Evolutionary conservation across 768 basidiomycete species (phyloP).

Genomic region (Collybia sp.): DNA sequence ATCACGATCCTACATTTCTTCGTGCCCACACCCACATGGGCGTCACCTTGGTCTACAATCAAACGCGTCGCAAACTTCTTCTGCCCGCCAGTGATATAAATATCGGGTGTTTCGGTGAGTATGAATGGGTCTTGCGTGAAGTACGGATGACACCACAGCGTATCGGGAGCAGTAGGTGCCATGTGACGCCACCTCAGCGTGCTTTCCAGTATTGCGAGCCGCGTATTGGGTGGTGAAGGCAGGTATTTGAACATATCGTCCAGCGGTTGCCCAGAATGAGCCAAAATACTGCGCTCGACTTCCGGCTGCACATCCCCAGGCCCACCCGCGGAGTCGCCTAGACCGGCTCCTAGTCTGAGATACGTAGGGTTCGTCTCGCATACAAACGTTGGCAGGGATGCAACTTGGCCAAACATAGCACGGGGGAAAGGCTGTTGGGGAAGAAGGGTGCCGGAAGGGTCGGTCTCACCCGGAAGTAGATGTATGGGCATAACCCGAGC

Average conservation of each 20-base stretch:
- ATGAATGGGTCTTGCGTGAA: slow-evolving; percentile 86
- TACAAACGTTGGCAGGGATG: slow-evolving; percentile 56
- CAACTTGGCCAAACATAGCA: slow-evolving; percentile 78
- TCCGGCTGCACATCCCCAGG: slow-evolving; percentile 12
- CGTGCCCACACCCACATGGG: slow-evolving; percentile 19
- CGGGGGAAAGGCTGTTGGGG: slow-evolving; percentile 93
- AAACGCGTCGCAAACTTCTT: slow-evolving; percentile 74
- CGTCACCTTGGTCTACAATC: slow-evolving; percentile 37
- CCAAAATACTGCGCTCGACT: slow-evolving; percentile 57
- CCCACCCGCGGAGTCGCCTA: slow-evolving; percentile 14
- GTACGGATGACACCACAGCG: slow-evolving; percentile 97
- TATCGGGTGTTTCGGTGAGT: slow-evolving; percentile 76
- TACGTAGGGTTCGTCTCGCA: slow-evolving; percentile 91
- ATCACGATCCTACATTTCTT: slow-evolving; percentile 66
- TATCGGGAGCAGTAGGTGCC: slow-evolving; percentile 98
- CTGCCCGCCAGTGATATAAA: slow-evolving; percentile 94
- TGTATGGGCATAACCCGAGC: slow-evolving; percentile 78
- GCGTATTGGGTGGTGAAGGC: slow-evolving; percentile 62
- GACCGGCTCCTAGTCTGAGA: slow-evolving; percentile 51
- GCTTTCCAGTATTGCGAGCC: slow-evolving; percentile 67
- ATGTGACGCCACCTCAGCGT: slow-evolving; percentile 93
- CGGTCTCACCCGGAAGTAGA: slow-evolving; percentile 80
- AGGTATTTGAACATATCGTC: slow-evolving; percentile 97
- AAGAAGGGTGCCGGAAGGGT: slow-evolving; percentile 85
- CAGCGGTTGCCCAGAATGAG: slow-evolving; percentile 89